Base-by-base conservation (phyloP, 192 early-diverging fungal species). In the Mortierella alpina region DNA sequence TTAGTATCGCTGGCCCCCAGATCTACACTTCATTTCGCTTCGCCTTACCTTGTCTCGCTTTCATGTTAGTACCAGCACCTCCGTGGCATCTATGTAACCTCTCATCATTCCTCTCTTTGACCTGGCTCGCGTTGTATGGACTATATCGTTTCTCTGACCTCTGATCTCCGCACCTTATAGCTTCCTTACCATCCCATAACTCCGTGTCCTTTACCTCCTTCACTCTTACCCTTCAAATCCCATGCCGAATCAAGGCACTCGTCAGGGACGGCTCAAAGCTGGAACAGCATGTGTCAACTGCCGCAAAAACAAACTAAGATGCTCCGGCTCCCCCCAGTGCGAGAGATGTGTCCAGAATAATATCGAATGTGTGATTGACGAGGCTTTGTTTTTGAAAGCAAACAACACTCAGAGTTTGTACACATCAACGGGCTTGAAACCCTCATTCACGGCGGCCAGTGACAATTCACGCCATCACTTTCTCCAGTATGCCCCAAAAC, bases 251-350 rank as follows among this genome's bases (percentile, higher is more conserved):
- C 61, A 63, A 3, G 63, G 17, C 23, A 39, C 41, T 31, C 46
- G 72, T 9, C 72, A 73, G 47, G 66, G 60, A 56, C 61, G 72
- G 5, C 31, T 73, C 8, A 73, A 73, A 41, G 72, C 72, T 18
- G 72, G 72, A n/a, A 73, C 72, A 4, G 72, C 72, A 17, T 73
- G 72, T 63, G 66, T 57, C 31, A 65, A 73, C 41, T 73, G 72
- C 52, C 72, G 72, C 41, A 63, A 54, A 39, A 73, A 73, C 41
- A 73, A 73, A 40, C 42, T 72, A 7, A 40, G 63, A 22, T 73
- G 72, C 63, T 59, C 72, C 13, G 72, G 72, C 63, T 66, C 63
- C 14, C 72, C 63, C 31, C 47, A 73, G 5, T 73, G 72, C 14
- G 56, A 39, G 39, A 54, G 72, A 5, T 73, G 72, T 52, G 48